phyloP scores from a whole-genome alignment of 1,139 yeast genomes.

The Debaryomyces sp. region DNA sequence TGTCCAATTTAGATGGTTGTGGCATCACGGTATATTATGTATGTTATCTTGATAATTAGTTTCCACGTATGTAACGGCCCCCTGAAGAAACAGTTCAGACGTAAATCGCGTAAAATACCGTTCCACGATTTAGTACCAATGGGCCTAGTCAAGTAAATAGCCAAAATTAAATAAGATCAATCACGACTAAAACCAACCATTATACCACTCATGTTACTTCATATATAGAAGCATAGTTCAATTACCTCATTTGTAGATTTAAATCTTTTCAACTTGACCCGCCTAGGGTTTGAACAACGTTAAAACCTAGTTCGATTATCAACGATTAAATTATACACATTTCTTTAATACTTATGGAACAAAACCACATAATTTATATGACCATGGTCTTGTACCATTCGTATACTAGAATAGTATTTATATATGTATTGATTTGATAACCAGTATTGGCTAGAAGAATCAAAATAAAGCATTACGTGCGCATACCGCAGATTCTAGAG shows the following conservation, averaged over 20 bases:
- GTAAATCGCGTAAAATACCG: not conserved
- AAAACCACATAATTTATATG: not conserved
- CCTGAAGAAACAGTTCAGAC: not conserved
- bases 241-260: not conserved
- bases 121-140: not conserved
- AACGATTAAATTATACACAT: not conserved
- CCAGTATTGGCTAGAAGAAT: not conserved
- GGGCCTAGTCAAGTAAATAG: not conserved
- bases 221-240: not conserved
- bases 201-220: not conserved
- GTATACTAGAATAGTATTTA: not conserved
- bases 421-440: not conserved
- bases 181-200: not conserved
- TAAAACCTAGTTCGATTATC: not conserved
- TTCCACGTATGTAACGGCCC: not conserved
- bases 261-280: not conserved
- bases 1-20: slow-evolving; percentile 21
- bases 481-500: slow-evolving; percentile 1
- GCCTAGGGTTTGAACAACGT: not conserved
- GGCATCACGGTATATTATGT: slow-evolving; percentile 3
- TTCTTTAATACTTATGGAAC: not conserved
- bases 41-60: not conserved
- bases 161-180: not conserved
- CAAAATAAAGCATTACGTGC: slow-evolving; percentile 1
- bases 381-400: not conserved